Conservation (phyloP, 352 stramenopile species). For the Phytophthora hibernalis region DNA sequence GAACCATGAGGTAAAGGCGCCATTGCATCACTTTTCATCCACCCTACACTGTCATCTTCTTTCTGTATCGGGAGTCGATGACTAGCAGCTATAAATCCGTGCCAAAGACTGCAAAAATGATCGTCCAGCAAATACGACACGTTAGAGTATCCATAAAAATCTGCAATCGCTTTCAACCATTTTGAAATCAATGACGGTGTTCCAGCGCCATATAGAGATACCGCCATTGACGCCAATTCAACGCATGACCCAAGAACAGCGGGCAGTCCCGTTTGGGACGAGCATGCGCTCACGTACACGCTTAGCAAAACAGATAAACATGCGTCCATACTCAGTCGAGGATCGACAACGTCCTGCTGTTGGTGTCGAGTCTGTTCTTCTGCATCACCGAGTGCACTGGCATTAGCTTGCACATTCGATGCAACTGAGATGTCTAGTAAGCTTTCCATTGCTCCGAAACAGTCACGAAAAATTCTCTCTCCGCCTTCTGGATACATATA, state of each 20-base stretch:
- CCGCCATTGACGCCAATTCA: constrained; percentile 47
- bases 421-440: constrained; percentile 34
- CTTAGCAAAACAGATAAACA: constrained; percentile 59
- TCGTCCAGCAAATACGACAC: constrained; percentile 59
- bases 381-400: background rate
- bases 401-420: constrained; percentile 5
- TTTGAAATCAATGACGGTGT: constrained; percentile 44
- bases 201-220: constrained; percentile 45
- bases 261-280: constrained; percentile 58
- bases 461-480: constrained; percentile 61
- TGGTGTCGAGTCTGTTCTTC: constrained; percentile 4
- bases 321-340: constrained; percentile 39
- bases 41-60: constrained; percentile 24
- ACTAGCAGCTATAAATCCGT: constrained; percentile 35
- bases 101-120: constrained; percentile 76
- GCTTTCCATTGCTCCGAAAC: constrained; percentile 41
- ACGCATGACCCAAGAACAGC: constrained; percentile 62
- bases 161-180: constrained; percentile 57
- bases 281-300: constrained; percentile 76
- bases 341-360: constrained; percentile 17
- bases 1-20: constrained; percentile 29
- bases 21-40: constrained; percentile 28
- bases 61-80: constrained; percentile 11
- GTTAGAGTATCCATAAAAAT: constrained; percentile 57
- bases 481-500: constrained; percentile 86